Conservation (phyloP, 371 early-diverging fungal species). For the Conidiobolus incongruus region DNA sequence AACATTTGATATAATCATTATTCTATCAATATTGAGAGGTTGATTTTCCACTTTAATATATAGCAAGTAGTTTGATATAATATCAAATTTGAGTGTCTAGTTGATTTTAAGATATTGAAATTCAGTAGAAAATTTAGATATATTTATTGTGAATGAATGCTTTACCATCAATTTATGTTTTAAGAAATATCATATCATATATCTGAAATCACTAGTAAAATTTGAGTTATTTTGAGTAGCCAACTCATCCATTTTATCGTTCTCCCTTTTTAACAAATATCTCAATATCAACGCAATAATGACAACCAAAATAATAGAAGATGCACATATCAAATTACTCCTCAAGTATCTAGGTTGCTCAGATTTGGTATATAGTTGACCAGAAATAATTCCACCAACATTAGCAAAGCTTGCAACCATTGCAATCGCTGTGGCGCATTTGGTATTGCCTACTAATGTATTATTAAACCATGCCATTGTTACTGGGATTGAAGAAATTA, state of each 20-base stretch:
- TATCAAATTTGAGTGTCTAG: too few relatives aligned
- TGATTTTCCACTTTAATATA: too few relatives aligned
- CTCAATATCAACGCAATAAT: background rate
- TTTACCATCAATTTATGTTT: too few relatives aligned
- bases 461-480: constrained; percentile 34
- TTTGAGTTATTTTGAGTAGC: background rate
- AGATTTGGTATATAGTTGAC: background rate
- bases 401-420: constrained; percentile 34
- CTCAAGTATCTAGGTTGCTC: background rate
- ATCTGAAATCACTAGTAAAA: background rate
- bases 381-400: constrained; percentile 20
- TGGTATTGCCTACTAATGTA: constrained; percentile 35
- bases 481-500: constrained; percentile 26
- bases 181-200: background rate
- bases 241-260: background rate
- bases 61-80: too few relatives aligned
- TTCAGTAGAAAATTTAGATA: too few relatives aligned
- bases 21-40: too few relatives aligned
- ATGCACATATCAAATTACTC: background rate
- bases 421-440: constrained; percentile 31
- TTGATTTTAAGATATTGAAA: too few relatives aligned
- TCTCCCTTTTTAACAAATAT: background rate
- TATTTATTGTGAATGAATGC: too few relatives aligned
- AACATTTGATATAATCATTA: too few relatives aligned
- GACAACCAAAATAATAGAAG: background rate